Conservation (phyloP, 2,329 filamentous ascomycete species). For the Hymenoscyphus scutula region DNA sequence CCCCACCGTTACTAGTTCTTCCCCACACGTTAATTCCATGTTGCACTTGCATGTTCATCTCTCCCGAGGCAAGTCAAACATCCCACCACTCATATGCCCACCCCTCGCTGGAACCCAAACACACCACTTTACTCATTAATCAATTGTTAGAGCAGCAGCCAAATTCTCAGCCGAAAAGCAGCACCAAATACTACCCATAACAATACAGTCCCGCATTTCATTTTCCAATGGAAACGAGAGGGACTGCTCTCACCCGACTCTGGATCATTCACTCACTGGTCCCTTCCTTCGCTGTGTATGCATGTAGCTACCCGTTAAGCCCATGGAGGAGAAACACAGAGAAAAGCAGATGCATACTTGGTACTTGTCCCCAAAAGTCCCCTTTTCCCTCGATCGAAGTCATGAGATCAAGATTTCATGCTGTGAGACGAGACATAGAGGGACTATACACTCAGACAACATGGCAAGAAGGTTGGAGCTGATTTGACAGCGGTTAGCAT, state of each 20-base stretch:
- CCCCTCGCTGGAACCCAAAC: neutral
- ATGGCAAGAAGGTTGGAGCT: neutral
- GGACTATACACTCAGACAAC: neutral
- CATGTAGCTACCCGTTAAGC: constrained; percentile 1
- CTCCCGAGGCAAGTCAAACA: neutral
- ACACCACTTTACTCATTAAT: neutral
- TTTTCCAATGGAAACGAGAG: neutral
- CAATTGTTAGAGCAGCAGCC: neutral
- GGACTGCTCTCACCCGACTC: neutral
- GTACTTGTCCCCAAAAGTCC: neutral
- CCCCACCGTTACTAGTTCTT: neutral
- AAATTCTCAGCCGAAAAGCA: neutral
- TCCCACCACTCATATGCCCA: neutral
- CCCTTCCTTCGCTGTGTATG: neutral
- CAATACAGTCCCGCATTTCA: neutral
- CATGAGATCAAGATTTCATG: neutral
- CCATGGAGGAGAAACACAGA: neutral
- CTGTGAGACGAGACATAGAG: neutral
- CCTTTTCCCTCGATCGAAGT: neutral
- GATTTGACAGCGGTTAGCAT: neutral
- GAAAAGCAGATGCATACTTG: neutral
- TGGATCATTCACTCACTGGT: neutral
- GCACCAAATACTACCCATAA: neutral
- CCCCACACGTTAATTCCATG: neutral
- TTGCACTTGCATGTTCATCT: neutral